A percentile compares a stretch with the other conserved stretches of the same genome.
Conservation (phyloP, 2,329 filamentous ascomycete genomes). For the Beauveria australis region DNA sequence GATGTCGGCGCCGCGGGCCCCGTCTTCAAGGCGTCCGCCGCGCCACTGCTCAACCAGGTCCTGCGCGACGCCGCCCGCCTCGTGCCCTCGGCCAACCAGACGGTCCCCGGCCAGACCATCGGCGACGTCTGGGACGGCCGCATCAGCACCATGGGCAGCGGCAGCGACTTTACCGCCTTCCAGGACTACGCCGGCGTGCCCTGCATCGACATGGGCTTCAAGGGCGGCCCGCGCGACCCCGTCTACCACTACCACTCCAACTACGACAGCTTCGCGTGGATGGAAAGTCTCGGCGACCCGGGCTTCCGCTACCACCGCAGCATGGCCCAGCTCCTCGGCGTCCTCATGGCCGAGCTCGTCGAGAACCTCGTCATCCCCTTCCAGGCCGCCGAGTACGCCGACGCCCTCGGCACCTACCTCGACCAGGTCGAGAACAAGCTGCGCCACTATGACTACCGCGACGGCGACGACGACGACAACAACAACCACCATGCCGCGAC, state of each 20-base stretch:
- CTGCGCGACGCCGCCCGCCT: conserved; percentile 57
- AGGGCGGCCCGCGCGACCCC: conserved; percentile 32
- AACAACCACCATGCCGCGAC: not conserved
- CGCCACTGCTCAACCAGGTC: conserved; percentile 67
- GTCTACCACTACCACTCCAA: conserved; percentile 85
- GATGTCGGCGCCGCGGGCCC: conserved; percentile 65
- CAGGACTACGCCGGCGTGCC: conserved; percentile 63
- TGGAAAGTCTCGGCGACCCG: conserved; percentile 69
- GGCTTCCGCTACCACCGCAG: conserved; percentile 58
- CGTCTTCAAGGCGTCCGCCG: conserved; percentile 55
- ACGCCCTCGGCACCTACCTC: conserved; percentile 44
- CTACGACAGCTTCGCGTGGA: conserved; percentile 87
- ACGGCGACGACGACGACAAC: conserved; percentile 14
- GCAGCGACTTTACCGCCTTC: conserved; percentile 68
- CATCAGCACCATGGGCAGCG: conserved; percentile 61
- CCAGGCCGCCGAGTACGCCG: conserved; percentile 56
- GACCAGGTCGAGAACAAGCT: conserved; percentile 43
- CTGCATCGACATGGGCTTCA: conserved; percentile 56
- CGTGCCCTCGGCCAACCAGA: conserved; percentile 69
- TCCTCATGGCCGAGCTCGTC: conserved; percentile 52
- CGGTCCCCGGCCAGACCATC: conserved; percentile 61
- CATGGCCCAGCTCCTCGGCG: conserved; percentile 56
- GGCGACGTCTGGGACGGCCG: conserved; percentile 56
- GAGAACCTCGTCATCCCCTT: conserved; percentile 57
- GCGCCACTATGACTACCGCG: conserved; percentile 2